A percentile compares a stretch with the other conserved stretches of the same genome.
These are phyloP conservation scores for Microbotryum intermedium DNA, from an alignment of 1,284 basidiomycete species.

Conservation along the genomic window DNA sequence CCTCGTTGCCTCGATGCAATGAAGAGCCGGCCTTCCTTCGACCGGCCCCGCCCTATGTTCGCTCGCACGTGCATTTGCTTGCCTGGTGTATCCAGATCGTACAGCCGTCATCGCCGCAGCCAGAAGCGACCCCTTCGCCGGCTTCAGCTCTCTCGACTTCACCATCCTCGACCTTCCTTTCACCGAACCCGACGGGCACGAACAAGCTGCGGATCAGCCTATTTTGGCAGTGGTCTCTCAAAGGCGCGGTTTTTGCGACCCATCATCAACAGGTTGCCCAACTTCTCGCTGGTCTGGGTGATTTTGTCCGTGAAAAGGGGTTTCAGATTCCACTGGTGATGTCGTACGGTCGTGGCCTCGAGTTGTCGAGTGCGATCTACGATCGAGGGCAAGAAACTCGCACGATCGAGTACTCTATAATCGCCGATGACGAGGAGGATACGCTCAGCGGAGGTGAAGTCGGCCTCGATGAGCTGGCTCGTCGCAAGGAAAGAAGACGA, in stretches of 20 bases:
- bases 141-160: slow-evolving; percentile 33
- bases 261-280: slow-evolving; percentile 49
- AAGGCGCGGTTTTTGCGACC: slow-evolving; percentile 61
- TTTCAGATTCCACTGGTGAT: slow-evolving; percentile 63
- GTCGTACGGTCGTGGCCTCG: slow-evolving; percentile 73
- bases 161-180: slow-evolving; percentile 40
- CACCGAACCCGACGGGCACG: slow-evolving; percentile 5
- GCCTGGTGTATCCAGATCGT: slow-evolving; percentile 79
- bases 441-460: slow-evolving; percentile 28
- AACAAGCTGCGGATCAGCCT: slow-evolving; percentile 66
- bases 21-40: slow-evolving; percentile 91
- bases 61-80: slow-evolving; percentile 78
- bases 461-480: slow-evolving; percentile 52
- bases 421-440: slow-evolving; percentile 60
- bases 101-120: slow-evolving; percentile 36
- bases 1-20: slow-evolving; percentile 79
- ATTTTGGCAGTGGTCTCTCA: slow-evolving; percentile 95
- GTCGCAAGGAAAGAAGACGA: slow-evolving; percentile 55
- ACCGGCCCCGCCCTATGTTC: slow-evolving; percentile 87
- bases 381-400: slow-evolving; percentile 73
- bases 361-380: slow-evolving; percentile 65
- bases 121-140: slow-evolving; percentile 36
- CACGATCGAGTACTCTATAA: slow-evolving; percentile 74
- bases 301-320: slow-evolving; percentile 64
- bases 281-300: slow-evolving; percentile 68